Conservation (phyloP, 768 basidiomycete genomes). For the Termitomyces eurrhizus region DNA sequence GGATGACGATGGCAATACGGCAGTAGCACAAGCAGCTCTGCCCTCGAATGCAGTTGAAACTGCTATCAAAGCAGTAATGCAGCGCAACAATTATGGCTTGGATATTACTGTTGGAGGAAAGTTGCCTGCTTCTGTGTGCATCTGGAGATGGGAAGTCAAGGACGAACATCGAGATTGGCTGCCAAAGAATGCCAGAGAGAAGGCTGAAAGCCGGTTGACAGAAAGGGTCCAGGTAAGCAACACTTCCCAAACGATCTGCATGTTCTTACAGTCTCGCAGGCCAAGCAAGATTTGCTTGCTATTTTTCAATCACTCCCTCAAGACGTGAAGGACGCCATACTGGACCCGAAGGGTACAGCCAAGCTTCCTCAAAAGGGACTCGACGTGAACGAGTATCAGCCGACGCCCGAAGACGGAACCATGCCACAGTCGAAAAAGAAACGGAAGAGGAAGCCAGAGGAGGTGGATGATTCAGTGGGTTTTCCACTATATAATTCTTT, state of each 20-base stretch:
- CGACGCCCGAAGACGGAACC: slow-evolving; percentile 21
- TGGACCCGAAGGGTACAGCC: slow-evolving; percentile 45
- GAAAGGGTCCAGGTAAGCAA: slow-evolving; percentile 63
- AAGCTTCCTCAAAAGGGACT: slow-evolving; percentile 32
- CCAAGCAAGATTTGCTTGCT: slow-evolving; percentile 49
- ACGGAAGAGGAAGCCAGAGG: slow-evolving; percentile 29
- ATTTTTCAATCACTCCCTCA: slow-evolving; percentile 57
- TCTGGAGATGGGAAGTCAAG: slow-evolving; percentile 89
- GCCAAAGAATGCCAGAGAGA: slow-evolving; percentile 62
- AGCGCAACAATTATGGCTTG: slow-evolving; percentile 79
- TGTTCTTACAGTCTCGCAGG: slow-evolving; percentile 35
- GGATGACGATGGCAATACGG: slow-evolving; percentile 46
- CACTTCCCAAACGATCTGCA: not conserved
- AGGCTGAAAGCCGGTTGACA: slow-evolving; percentile 51
- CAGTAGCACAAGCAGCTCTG: slow-evolving; percentile 32
- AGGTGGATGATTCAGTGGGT: slow-evolving; percentile 40
- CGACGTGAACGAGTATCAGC: slow-evolving; percentile 23
- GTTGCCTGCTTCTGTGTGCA: slow-evolving; percentile 56
- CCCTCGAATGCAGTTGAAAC: slow-evolving; percentile 57
- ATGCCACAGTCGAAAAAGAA: slow-evolving; percentile 27
- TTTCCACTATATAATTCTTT: not conserved
- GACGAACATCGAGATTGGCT: slow-evolving; percentile 55
- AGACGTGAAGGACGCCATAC: slow-evolving; percentile 49
- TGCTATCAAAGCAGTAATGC: slow-evolving; percentile 59
- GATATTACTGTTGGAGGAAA: slow-evolving; percentile 49